Percentiles rank a stretch among this genome's conserved stretches.
Conservation (phyloP, 108 stramenopile genomes). For the Cyclotella distinguenda region DNA sequence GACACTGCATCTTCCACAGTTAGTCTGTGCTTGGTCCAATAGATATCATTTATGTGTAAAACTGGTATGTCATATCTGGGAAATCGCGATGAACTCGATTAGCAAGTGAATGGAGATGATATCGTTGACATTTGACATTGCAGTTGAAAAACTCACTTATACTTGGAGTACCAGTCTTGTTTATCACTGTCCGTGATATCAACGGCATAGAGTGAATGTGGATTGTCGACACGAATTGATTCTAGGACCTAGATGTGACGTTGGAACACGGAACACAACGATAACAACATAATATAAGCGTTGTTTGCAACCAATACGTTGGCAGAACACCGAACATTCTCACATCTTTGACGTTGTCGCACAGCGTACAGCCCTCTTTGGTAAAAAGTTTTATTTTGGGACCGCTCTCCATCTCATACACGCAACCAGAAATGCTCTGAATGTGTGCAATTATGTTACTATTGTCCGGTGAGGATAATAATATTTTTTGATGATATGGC, state of each 20-base stretch:
- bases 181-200: constrained; percentile 82
- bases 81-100: not conserved
- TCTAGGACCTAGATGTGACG: constrained; percentile 37
- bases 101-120: not conserved
- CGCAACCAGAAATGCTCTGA: constrained; percentile 57
- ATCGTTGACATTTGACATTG: not conserved
- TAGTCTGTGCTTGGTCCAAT: constrained; percentile 82
- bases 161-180: constrained; percentile 58
- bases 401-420: constrained; percentile 46
- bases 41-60: constrained; percentile 65
- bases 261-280: not conserved
- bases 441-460: not conserved
- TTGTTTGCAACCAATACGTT: not conserved
- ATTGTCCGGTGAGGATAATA: not conserved
- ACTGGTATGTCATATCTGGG: constrained; percentile 80
- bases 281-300: not conserved
- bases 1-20: constrained; percentile 54
- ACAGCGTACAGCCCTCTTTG: constrained; percentile 81
- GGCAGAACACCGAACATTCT: not conserved
- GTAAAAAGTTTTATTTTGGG: constrained; percentile 70
- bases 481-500: not conserved
- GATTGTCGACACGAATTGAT: constrained; percentile 52
- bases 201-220: constrained; percentile 72
- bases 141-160: constrained; percentile 48
- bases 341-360: constrained; percentile 73